Percentiles rank a stretch among this genome's conserved stretches.
These are phyloP conservation scores for Sorghum bicolor DNA, from an alignment of 176 grass and related monocot species.

Conservation along the genomic window Sorghum_bicolor_NCBIv3 NC_012878.2:1155501-1156000, in stretches of 20 bases:
- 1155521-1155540: neutral
- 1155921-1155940: too few species aligned
- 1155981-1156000: neutral
- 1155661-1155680: neutral
- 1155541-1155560: neutral
- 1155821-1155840: neutral
- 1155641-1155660: neutral
- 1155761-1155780: neutral
- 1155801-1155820: neutral
- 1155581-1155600: neutral
- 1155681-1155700: neutral
- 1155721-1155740: neutral
- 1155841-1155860: neutral
- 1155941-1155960: neutral
- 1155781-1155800: neutral
- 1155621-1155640: neutral
- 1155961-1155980: neutral
- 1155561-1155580: neutral
- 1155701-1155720: neutral
- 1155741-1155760: neutral
- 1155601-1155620: neutral
- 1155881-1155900: too few species aligned
- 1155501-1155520: neutral
- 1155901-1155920: too few species aligned
- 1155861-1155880: too few species aligned